These are phyloP conservation scores for Candida hungchunana DNA, from an alignment of 805 yeast genomes.

Conservation along the genomic window DNA sequence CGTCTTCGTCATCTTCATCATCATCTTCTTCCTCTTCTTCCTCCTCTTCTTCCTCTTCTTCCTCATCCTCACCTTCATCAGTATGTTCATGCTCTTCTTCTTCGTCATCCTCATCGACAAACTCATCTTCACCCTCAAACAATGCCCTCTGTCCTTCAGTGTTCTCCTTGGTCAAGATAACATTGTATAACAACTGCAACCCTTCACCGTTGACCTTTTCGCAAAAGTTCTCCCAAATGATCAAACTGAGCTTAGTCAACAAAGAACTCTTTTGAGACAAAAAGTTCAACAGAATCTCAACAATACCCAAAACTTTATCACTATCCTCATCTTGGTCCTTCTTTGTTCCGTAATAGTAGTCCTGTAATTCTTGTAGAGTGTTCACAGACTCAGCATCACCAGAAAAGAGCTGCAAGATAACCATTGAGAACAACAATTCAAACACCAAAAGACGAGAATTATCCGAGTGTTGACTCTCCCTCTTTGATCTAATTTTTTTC, in stretches of 20 bases:
- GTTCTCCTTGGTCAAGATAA: conserved; percentile 66
- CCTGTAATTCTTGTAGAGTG: conserved; percentile 66
- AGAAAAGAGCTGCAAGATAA: conserved; percentile 68
- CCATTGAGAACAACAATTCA: conserved; percentile 73
- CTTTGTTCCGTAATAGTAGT: conserved; percentile 47
- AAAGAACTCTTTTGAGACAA: conserved; percentile 54
- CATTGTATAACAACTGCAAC: conserved; percentile 47
- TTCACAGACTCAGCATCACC: conserved; percentile 75
- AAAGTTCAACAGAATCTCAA: conserved; percentile 56
- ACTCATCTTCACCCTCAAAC: conserved; percentile 60
- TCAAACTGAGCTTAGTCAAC: conserved; percentile 51
- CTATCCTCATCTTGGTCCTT: conserved; percentile 37
- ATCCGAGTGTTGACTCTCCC: conserved; percentile 28
- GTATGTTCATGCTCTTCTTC: conserved; percentile 34
- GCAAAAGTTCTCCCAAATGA: conserved; percentile 56
- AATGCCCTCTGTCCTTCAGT: conserved; percentile 73
- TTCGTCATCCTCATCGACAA: conserved; percentile 42
- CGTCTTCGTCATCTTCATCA: conserved; percentile 32
- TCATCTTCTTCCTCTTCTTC: conserved; percentile 35
- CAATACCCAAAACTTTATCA: conserved; percentile 46
- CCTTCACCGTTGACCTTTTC: conserved; percentile 40
- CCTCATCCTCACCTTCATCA: conserved; percentile 30
- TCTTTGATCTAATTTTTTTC: conserved; percentile 36
- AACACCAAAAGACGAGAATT: conserved; percentile 52
- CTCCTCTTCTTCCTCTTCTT: conserved; percentile 29